These are phyloP conservation scores for Colletotrichum magnum DNA, from an alignment of 2,329 filamentous ascomycete species.

Conservation along the genomic window DNA sequence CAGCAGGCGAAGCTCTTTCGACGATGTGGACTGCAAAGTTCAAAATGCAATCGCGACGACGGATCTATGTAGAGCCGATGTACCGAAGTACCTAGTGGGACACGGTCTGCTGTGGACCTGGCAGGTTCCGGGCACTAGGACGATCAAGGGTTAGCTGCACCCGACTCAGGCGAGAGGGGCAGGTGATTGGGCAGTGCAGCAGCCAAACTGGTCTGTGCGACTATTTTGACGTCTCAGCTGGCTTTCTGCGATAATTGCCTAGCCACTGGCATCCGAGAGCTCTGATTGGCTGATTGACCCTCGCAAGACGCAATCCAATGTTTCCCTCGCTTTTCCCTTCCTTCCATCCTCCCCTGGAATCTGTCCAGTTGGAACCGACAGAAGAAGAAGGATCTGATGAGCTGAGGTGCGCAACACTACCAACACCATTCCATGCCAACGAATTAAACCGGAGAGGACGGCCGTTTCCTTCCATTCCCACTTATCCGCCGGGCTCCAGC, in stretches of 20 bases:
- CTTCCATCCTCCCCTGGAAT: slow-evolving; percentile 23
- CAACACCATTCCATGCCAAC: background rate
- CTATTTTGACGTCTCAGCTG: slow-evolving; percentile 40
- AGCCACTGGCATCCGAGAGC: slow-evolving; percentile 16
- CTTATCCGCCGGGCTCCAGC: background rate
- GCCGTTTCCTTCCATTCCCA: slow-evolving; percentile 19
- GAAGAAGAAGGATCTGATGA: background rate
- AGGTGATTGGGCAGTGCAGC: slow-evolving; percentile 23
- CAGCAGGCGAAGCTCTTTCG: slow-evolving; percentile 38
- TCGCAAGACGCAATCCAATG: slow-evolving; percentile 32
- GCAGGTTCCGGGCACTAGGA: background rate
- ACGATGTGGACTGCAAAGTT: slow-evolving; percentile 33
- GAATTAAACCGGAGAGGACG: slow-evolving; percentile 21
- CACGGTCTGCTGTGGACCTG: too few relatives aligned
- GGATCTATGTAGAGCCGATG: slow-evolving; percentile 14
- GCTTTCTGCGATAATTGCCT: slow-evolving; percentile 31
- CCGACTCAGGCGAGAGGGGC: background rate
- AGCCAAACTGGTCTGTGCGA: slow-evolving; percentile 33
- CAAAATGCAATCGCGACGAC: slow-evolving; percentile 21
- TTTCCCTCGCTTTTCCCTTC: slow-evolving; percentile 31
- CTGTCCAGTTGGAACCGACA: slow-evolving; percentile 5
- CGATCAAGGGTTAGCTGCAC: slow-evolving; percentile 3
- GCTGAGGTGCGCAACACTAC: background rate
- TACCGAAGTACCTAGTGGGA: background rate
- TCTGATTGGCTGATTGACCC: slow-evolving; percentile 17